phyloP scores from a whole-genome alignment of 163 green algal genomes.

The Dunaliella salina region DNA sequence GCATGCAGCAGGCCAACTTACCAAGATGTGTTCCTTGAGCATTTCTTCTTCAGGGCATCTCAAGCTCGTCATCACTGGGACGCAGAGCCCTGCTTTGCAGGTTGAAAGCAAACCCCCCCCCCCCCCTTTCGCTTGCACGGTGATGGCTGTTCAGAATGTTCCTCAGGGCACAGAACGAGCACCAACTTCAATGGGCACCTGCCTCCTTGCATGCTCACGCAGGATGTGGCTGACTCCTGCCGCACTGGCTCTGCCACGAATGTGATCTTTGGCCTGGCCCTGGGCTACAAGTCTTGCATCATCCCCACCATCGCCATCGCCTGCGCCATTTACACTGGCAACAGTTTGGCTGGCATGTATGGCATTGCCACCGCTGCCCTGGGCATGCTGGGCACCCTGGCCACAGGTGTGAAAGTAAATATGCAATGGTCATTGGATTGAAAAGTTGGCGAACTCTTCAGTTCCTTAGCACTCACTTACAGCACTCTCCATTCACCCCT shows the following conservation, averaged over 20 bases:
- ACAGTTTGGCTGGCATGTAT: slow-evolving; percentile 88
- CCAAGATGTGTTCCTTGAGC: slow-evolving; percentile 1
- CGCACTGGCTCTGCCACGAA: slow-evolving; percentile 93
- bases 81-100: too few relatives aligned
- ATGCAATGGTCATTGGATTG: too few relatives aligned
- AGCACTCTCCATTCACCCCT: too few relatives aligned
- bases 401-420: slow-evolving; percentile 59
- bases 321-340: slow-evolving; percentile 83
- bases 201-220: slow-evolving; percentile 16
- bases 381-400: slow-evolving; percentile 94
- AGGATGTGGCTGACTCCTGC: slow-evolving; percentile 93
- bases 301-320: slow-evolving; percentile 90
- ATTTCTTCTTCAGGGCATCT: too few relatives aligned
- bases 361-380: slow-evolving; percentile 94
- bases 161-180: too few relatives aligned
- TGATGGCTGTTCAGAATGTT: too few relatives aligned
- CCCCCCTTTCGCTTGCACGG: too few relatives aligned
- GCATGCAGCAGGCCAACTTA: not conserved
- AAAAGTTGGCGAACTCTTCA: too few relatives aligned
- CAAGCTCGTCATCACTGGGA: too few relatives aligned
- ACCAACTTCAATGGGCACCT: too few relatives aligned
- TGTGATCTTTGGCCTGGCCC: slow-evolving; percentile 99
- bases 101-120: too few relatives aligned
- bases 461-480: too few relatives aligned
- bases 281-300: slow-evolving; percentile 98